Evolutionary conservation across 148 eudicot species (phyloP).

Genomic region (Limonium bicolor): DNA sequence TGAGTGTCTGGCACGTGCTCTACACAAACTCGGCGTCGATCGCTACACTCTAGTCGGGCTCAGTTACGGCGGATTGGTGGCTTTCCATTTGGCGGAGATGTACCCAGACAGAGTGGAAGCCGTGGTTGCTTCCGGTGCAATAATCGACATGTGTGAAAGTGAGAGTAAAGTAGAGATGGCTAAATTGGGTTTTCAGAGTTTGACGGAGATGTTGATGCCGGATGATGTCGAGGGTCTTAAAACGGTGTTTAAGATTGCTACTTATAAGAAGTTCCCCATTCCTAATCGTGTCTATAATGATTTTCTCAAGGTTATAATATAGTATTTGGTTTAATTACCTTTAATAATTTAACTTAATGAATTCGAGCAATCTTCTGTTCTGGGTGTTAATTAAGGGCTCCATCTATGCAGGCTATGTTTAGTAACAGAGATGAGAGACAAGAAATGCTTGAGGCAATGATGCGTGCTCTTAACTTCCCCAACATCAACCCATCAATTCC

Average conservation of each 20-base stretch:
- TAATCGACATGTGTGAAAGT: conserved; percentile 67
- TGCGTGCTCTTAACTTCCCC: conserved; percentile 62
- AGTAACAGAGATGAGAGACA: conserved; percentile 76
- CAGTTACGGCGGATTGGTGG: conserved; percentile 90
- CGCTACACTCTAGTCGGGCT: conserved; percentile 64
- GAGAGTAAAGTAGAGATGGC: conserved; percentile 34
- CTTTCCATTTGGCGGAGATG: conserved; percentile 62
- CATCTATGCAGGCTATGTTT: conserved; percentile 56
- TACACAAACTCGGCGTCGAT: conserved; percentile 42
- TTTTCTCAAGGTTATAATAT: conserved; percentile 41
- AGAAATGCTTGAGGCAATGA: conserved; percentile 73
- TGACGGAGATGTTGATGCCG: conserved; percentile 70
- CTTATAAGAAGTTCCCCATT: conserved; percentile 66
- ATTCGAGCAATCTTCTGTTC: too few relatives aligned
- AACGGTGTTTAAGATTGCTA: conserved; percentile 59
- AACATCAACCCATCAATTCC: conserved; percentile 51
- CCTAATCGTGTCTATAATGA: conserved; percentile 60
- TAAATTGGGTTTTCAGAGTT: conserved; percentile 43
- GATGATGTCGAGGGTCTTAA: conserved; percentile 54
- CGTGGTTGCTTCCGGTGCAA: conserved; percentile 61
- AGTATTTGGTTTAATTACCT: background rate
- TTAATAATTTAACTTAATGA: background rate
- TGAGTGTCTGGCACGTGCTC: conserved; percentile 36
- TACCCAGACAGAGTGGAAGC: conserved; percentile 51
- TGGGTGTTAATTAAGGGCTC: background rate